phyloP scores from a whole-genome alignment of 306 rosid species.

The Arachis stenosperma region DNA sequence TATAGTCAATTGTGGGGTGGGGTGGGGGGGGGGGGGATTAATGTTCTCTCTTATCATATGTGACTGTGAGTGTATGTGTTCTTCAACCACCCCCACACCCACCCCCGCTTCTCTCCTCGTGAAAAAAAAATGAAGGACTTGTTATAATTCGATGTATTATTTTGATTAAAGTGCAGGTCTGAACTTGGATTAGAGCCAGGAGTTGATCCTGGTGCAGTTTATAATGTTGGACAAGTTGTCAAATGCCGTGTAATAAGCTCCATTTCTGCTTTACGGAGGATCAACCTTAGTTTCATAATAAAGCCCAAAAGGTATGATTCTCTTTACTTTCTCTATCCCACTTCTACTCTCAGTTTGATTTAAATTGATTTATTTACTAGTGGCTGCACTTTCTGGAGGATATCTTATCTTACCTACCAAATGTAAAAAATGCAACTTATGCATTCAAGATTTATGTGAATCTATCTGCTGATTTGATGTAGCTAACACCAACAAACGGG shows the following conservation, averaged over 20 bases:
- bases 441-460: constrained; percentile 20
- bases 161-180: constrained; percentile 61
- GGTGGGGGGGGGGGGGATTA: background rate
- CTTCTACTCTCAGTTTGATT: constrained; percentile 7
- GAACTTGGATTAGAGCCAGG: constrained; percentile 93
- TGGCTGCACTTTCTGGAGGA: constrained; percentile 4
- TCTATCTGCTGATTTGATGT: constrained; percentile 17
- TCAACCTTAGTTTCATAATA: constrained; percentile 85
- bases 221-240: constrained; percentile 89
- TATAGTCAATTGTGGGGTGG: too few relatives aligned
- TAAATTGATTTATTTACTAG: background rate
- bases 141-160: constrained; percentile 32
- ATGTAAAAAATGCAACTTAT: background rate
- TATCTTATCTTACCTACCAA: constrained; percentile 5
- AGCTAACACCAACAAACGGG: background rate
- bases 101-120: too few relatives aligned
- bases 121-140: background rate
- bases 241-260: constrained; percentile 78
- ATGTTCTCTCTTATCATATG: background rate
- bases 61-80: background rate
- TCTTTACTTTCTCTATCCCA: constrained; percentile 13
- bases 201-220: constrained; percentile 65
- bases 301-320: constrained; percentile 74
- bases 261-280: constrained; percentile 72
- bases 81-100: too few relatives aligned